These are phyloP conservation scores for Dittrichia graveolens DNA, from an alignment of 129 eudicot genomes.

Conservation along the genomic window DNA sequence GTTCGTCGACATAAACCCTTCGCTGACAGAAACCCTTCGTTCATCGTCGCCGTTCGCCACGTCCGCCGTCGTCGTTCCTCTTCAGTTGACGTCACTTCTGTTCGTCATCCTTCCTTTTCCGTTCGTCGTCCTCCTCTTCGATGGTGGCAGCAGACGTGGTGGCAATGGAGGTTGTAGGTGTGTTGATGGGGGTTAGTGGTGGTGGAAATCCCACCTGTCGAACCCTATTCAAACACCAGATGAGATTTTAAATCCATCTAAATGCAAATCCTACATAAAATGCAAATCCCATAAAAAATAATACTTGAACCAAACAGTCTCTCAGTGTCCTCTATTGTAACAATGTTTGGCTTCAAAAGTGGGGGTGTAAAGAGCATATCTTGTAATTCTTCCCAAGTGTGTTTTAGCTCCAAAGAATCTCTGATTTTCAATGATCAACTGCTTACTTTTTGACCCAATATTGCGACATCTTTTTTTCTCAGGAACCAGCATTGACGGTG, in stretches of 20 bases:
- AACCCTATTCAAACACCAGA: too few species aligned
- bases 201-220: too few species aligned
- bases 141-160: too few species aligned
- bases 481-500: not conserved
- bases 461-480: not conserved
- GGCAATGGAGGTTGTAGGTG: too few species aligned
- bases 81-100: too few species aligned
- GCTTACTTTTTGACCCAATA: slow-evolving; percentile 1
- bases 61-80: too few species aligned
- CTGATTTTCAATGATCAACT: not conserved
- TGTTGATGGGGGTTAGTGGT: too few species aligned
- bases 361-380: not conserved
- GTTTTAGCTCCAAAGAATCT: not conserved
- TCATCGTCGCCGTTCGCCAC: too few species aligned
- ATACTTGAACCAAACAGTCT: not conserved
- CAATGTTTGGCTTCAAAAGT: not conserved
- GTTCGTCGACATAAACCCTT: too few species aligned
- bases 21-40: too few species aligned
- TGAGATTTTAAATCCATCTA: not conserved
- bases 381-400: not conserved
- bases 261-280: not conserved
- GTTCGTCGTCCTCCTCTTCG: too few species aligned
- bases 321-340: not conserved
- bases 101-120: too few species aligned
- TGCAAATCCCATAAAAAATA: not conserved